A percentile compares a stretch with the other conserved stretches of the same genome.
These are phyloP conservation scores for Apodospora peruviana DNA, from an alignment of 495 filamentous ascomycete genomes.

Conservation along the genomic window DNA sequence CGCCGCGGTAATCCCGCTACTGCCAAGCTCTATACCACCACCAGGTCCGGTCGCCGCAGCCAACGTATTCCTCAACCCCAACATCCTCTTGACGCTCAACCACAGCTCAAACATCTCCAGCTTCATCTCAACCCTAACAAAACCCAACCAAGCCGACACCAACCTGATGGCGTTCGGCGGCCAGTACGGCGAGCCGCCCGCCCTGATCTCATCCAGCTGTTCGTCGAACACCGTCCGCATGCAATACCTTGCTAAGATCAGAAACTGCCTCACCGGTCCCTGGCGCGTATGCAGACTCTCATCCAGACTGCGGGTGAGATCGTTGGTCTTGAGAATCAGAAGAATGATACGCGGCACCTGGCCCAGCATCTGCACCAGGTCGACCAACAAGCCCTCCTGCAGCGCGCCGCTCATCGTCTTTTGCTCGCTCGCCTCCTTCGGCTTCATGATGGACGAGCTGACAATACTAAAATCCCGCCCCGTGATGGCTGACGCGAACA, in stretches of 20 bases:
- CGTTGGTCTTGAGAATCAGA: constrained; percentile 96
- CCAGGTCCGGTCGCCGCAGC: too few species aligned
- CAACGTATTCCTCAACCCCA: constrained; percentile 20
- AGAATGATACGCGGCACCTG: constrained; percentile 88
- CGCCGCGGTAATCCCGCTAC: too few species aligned
- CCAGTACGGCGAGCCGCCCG: constrained; percentile 39
- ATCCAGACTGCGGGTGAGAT: constrained; percentile 89
- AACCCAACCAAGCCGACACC: constrained; percentile 46
- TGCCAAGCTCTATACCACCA: neutral
- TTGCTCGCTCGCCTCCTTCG: constrained; percentile 67
- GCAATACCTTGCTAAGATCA: constrained; percentile 93
- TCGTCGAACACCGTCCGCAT: constrained; percentile 84
- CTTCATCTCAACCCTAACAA: constrained; percentile 46
- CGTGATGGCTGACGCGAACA: constrained; percentile 96
- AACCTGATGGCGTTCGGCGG: constrained; percentile 44
- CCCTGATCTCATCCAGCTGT: constrained; percentile 63
- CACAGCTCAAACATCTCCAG: constrained; percentile 55
- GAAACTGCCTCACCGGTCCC: constrained; percentile 81
- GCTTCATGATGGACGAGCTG: constrained; percentile 52
- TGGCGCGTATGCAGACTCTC: constrained; percentile 87
- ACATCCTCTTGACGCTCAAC: constrained; percentile 46
- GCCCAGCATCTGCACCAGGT: constrained; percentile 82
- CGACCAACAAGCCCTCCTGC: constrained; percentile 79
- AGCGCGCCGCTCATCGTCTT: constrained; percentile 74
- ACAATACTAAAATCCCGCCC: constrained; percentile 83